These are phyloP conservation scores for Suhomyces guaymorum DNA, from an alignment of 1,139 yeast genomes.

Conservation along the genomic window DNA sequence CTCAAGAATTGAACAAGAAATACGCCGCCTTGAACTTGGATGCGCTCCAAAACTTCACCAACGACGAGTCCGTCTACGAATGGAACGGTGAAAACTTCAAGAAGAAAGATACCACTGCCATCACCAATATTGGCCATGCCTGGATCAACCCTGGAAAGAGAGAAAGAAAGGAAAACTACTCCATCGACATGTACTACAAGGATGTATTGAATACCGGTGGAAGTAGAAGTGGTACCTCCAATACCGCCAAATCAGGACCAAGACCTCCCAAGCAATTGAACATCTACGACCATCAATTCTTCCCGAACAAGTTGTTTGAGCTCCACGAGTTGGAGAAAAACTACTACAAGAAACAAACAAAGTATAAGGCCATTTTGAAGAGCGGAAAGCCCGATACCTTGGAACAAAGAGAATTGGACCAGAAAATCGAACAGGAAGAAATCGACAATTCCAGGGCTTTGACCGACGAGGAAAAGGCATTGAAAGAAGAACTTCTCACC, in stretches of 20 bases:
- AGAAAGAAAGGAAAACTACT: constrained; percentile 76
- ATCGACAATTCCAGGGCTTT: constrained; percentile 64
- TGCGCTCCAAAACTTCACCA: constrained; percentile 72
- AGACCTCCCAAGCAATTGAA: constrained; percentile 69
- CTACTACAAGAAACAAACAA: constrained; percentile 54
- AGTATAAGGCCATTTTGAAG: constrained; percentile 50
- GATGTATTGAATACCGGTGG: constrained; percentile 74
- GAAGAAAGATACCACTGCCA: constrained; percentile 54
- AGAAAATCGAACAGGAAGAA: constrained; percentile 59
- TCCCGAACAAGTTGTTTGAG: constrained; percentile 59
- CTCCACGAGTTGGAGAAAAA: constrained; percentile 67
- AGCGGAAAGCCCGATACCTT: constrained; percentile 44
- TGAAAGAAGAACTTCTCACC: constrained; percentile 53
- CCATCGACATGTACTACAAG: constrained; percentile 76
- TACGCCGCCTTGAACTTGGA: constrained; percentile 69
- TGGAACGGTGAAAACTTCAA: constrained; percentile 86
- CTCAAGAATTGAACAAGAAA: constrained; percentile 61
- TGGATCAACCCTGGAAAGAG: constrained; percentile 79
- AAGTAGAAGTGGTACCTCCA: constrained; percentile 10
- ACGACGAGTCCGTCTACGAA: constrained; percentile 70
- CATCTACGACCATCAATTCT: constrained; percentile 74
- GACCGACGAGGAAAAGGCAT: constrained; percentile 64
- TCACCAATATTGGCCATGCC: constrained; percentile 45
- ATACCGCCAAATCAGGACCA: constrained; percentile 44
- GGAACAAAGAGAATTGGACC: constrained; percentile 51